These are phyloP conservation scores for Lachnellula suecica DNA, from an alignment of 2,329 filamentous ascomycete species.

Conservation along the genomic window DNA sequence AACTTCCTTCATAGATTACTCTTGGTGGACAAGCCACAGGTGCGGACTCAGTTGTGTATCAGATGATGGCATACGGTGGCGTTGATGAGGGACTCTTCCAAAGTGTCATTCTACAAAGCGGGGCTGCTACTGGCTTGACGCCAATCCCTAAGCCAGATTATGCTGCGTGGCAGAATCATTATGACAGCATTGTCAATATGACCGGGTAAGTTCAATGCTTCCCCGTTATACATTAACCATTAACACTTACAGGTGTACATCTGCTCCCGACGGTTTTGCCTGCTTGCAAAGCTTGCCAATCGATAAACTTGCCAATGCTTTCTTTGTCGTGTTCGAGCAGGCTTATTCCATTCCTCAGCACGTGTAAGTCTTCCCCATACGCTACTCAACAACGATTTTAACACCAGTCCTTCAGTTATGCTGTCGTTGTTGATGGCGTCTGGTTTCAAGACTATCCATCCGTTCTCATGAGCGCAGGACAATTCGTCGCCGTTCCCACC, in stretches of 20 bases:
- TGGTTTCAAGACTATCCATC: constrained; percentile 12
- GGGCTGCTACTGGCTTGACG: constrained; percentile 8
- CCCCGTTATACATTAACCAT: background rate
- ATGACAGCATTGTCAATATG: constrained; percentile 2
- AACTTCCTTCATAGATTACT: constrained; percentile 4
- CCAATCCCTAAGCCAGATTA: constrained; percentile 12
- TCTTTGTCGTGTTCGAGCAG: constrained; percentile 3
- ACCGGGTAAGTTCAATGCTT: constrained; percentile 9
- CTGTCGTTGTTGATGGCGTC: constrained; percentile 11
- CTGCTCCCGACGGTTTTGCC: background rate
- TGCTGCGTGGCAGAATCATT: constrained; percentile 7
- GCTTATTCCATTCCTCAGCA: constrained; percentile 2
- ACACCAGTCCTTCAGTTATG: constrained; percentile 7
- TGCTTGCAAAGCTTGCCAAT: constrained; percentile 15
- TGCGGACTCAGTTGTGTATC: constrained; percentile 13
- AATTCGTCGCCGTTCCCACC: constrained; percentile 10
- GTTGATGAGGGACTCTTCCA: constrained; percentile 8
- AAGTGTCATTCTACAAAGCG: constrained; percentile 13
- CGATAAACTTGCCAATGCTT: constrained; percentile 5
- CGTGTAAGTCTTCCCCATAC: too few species aligned
- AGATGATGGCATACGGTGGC: constrained; percentile 10
- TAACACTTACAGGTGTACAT: constrained; percentile 4
- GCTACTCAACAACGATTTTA: too few species aligned
- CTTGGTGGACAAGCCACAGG: constrained; percentile 18
- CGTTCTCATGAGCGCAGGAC: constrained; percentile 5